Conservation (phyloP, 1,284 basidiomycete species). For the Irpex rosettiformis region DNA sequence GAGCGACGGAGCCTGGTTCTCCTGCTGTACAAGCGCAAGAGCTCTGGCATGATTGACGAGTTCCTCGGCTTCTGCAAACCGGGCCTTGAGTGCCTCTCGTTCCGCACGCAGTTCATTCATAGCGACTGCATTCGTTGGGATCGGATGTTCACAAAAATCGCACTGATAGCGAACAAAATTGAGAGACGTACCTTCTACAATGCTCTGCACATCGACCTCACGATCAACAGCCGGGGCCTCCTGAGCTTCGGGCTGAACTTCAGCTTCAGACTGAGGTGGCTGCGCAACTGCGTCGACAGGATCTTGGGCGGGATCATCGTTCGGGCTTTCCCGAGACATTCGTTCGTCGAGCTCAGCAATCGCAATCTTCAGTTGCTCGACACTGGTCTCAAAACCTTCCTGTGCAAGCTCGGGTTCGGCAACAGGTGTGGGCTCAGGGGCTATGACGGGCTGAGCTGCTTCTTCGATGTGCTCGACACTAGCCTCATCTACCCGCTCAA, state of each 20-base stretch:
- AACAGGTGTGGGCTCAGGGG: no score
- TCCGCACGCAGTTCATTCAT: constrained; percentile 29
- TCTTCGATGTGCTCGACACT: no score
- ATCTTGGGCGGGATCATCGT: not conserved
- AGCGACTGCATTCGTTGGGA: not conserved
- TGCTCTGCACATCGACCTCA: constrained; percentile 3
- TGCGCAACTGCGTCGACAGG: not conserved
- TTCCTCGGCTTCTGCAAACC: constrained; percentile 17
- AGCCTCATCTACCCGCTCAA: no score
- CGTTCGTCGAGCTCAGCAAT: constrained; percentile 36
- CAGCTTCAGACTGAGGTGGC: not conserved
- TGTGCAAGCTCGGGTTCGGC: not conserved
- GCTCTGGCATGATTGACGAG: not conserved
- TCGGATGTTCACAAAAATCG: constrained; percentile 26
- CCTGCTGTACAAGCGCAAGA: not conserved
- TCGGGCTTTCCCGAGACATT: constrained; percentile 32
- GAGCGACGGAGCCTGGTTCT: constrained; percentile 18
- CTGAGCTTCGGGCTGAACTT: not conserved
- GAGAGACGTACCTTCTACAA: constrained; percentile 11
- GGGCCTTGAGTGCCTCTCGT: constrained; percentile 31
- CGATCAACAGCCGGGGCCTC: not conserved
- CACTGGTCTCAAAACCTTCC: not conserved
- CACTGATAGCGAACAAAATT: not conserved
- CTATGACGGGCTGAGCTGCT: not conserved
- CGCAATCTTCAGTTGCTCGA: constrained; percentile 7